Conservation (phyloP, 2,329 filamentous ascomycete genomes). For the Plectosphaerella cucumerina region DNA sequence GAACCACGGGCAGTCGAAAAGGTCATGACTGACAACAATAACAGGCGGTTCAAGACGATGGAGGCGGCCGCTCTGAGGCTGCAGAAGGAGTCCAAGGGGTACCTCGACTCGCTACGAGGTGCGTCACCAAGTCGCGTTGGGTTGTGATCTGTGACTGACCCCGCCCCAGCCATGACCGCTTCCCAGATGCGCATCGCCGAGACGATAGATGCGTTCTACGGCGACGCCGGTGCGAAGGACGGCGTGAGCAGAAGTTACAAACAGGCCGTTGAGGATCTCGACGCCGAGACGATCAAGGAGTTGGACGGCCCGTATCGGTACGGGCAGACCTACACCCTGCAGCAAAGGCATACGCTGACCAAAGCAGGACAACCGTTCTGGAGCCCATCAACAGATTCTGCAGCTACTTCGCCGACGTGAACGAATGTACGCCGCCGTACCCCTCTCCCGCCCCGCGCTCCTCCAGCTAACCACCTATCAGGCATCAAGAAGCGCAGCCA, state of each 20-base stretch:
- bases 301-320: slow-evolving; percentile 91
- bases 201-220: slow-evolving; percentile 99
- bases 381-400: slow-evolving; percentile 96
- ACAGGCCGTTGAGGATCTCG: slow-evolving; percentile 94
- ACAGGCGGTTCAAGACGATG: slow-evolving; percentile 93
- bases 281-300: slow-evolving; percentile 97
- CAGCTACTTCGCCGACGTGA: slow-evolving; percentile 97
- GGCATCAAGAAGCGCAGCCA: slow-evolving; percentile 97
- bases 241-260: slow-evolving; percentile 97
- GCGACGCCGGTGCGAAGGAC: slow-evolving; percentile 89
- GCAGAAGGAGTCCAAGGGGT: slow-evolving; percentile 97
- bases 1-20: neutral
- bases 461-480: slow-evolving; percentile 22
- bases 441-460: neutral
- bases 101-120: slow-evolving; percentile 92
- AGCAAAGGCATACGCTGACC: slow-evolving; percentile 11
- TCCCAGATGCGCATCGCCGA: slow-evolving; percentile 99
- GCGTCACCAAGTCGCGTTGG: slow-evolving; percentile 7
- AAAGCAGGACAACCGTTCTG: slow-evolving; percentile 73
- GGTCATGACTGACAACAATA: slow-evolving; percentile 13
- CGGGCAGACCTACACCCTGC: neutral
- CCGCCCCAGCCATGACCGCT: slow-evolving; percentile 80
- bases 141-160: slow-evolving; percentile 1
- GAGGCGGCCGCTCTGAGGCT: slow-evolving; percentile 87
- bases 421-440: slow-evolving; percentile 67